A percentile compares a stretch with the other conserved stretches of the same genome.
These are phyloP conservation scores for Stellera chamaejasme DNA, from an alignment of 345 rosid genomes.

Conservation along the genomic window DNA sequence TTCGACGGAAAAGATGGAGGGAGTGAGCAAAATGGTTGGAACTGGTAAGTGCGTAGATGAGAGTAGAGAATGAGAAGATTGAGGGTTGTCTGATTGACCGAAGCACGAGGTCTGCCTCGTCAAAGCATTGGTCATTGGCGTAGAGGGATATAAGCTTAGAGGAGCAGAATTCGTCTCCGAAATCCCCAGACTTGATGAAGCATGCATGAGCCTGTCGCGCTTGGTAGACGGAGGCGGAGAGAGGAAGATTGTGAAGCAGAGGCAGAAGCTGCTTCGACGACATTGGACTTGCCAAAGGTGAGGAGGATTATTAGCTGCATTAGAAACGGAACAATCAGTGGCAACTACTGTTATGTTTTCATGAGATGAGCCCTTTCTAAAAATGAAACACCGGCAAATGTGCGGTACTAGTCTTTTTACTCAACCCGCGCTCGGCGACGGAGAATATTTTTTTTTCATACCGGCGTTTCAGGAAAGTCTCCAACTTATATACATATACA, in stretches of 20 bases:
- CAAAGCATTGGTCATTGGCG: slow-evolving; percentile 25
- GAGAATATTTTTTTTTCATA: too few species aligned
- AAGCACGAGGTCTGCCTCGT: slow-evolving; percentile 31
- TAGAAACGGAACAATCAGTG: too few species aligned
- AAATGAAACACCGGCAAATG: too few species aligned
- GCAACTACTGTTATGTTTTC: too few species aligned
- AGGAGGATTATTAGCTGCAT: too few species aligned
- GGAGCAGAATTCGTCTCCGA: slow-evolving; percentile 19
- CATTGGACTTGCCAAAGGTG: too few species aligned
- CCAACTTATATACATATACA: too few species aligned
- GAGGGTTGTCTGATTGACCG: slow-evolving; percentile 21
- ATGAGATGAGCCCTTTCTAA: too few species aligned
- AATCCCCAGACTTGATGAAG: slow-evolving; percentile 27
- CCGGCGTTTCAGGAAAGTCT: too few species aligned
- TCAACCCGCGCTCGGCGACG: too few species aligned
- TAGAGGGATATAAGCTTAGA: slow-evolving; percentile 27
- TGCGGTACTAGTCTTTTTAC: too few species aligned
- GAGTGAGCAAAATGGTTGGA: slow-evolving; percentile 24
- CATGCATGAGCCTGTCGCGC: slow-evolving; percentile 26
- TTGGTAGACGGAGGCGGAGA: slow-evolving; percentile 16
- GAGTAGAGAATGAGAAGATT: slow-evolving; percentile 29
- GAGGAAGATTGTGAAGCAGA: slow-evolving; percentile 19
- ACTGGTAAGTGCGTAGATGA: slow-evolving; percentile 29
- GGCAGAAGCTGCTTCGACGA: slow-evolving; percentile 21
- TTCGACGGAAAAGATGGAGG: slow-evolving; percentile 28